Conservation (phyloP, 2,329 filamentous ascomycete species). For the Pochonia chlamydosporia region DNA sequence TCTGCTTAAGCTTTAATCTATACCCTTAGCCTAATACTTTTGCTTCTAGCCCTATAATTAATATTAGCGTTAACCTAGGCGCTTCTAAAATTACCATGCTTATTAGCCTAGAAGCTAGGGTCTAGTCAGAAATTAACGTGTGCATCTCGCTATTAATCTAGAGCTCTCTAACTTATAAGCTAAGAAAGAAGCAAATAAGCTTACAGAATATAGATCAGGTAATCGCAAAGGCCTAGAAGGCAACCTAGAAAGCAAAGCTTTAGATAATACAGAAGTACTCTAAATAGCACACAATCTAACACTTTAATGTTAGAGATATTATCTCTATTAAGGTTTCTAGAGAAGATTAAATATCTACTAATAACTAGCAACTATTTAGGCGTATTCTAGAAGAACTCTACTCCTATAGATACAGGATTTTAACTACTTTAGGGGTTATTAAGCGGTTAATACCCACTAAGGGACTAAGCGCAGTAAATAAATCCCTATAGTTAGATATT, state of each 20-base stretch:
- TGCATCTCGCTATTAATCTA: not conserved
- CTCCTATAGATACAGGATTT: too few species aligned
- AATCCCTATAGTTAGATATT: slow-evolving; percentile 4
- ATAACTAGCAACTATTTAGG: too few species aligned
- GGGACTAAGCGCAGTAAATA: slow-evolving; percentile 3
- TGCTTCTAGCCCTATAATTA: not conserved
- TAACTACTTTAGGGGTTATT: slow-evolving; percentile 4
- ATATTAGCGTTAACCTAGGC: slow-evolving; percentile 3
- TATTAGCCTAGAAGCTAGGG: slow-evolving; percentile 2
- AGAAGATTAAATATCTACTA: too few species aligned
- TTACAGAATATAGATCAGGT: not conserved
- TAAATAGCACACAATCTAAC: too few species aligned
- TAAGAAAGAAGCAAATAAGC: not conserved
- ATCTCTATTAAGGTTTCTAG: too few species aligned
- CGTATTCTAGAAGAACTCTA: too few species aligned
- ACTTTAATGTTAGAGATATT: slow-evolving; percentile 1
- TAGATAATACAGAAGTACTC: not conserved
- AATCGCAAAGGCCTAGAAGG: not conserved
- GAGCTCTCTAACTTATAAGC: not conserved
- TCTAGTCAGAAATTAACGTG: not conserved
- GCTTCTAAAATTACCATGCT: slow-evolving; percentile 3
- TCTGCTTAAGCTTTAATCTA: not conserved
- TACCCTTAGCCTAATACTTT: slow-evolving; percentile 1
- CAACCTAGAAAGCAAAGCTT: slow-evolving; percentile 5
- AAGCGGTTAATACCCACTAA: slow-evolving; percentile 4